These are phyloP conservation scores for Leccinellum luteum DNA, from an alignment of 768 basidiomycete genomes.

Conservation along the genomic window DNA sequence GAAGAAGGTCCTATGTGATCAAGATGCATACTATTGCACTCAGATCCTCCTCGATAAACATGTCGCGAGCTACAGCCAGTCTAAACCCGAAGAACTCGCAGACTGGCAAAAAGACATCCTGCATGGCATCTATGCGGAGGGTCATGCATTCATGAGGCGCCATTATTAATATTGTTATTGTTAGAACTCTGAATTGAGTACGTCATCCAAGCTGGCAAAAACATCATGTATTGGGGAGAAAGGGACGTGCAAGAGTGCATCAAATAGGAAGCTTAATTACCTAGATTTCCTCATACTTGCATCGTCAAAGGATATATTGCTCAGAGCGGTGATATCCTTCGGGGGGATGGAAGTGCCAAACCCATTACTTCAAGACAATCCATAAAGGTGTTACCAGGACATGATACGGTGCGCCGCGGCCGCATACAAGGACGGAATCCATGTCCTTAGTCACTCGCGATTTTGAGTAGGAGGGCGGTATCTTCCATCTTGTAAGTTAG, in stretches of 20 bases:
- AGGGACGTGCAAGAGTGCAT: conserved; percentile 45
- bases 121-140: conserved; percentile 38
- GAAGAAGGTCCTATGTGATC: conserved; percentile 22
- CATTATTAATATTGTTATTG: no score
- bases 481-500: no score
- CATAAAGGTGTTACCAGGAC: no score
- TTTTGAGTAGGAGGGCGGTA: no score
- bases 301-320: conserved; percentile 48
- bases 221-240: conserved; percentile 47
- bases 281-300: conserved; percentile 41
- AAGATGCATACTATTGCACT: conserved; percentile 32
- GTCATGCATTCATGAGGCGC: conserved; percentile 23
- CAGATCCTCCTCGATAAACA: conserved; percentile 36
- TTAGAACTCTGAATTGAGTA: conserved; percentile 37
- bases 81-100: conserved; percentile 36
- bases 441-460: no score
- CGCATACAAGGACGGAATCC: no score
- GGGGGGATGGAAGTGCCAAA: conserved; percentile 41
- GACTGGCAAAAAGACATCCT: conserved; percentile 45
- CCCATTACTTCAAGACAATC: no score
- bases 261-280: conserved; percentile 46
- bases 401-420: no score
- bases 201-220: conserved; percentile 40
- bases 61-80: conserved; percentile 41
- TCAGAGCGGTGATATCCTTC: conserved; percentile 53